Base-by-base conservation (phyloP, 192 early-diverging fungal species). In the Mortierella hygrophila region DNA sequence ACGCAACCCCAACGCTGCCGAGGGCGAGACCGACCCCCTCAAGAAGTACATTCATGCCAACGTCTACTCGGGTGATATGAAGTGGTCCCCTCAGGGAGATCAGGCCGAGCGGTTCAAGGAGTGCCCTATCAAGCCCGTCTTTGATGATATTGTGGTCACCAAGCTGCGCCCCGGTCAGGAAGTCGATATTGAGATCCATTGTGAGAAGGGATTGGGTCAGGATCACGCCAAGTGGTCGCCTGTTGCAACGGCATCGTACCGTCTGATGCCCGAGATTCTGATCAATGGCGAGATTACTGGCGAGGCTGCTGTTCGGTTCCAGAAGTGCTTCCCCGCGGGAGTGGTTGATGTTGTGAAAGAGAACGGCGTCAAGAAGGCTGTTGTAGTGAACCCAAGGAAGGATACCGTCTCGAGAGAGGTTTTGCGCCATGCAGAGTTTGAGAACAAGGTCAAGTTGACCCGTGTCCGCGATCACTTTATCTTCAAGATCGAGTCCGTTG, bases 181-280 rank as follows among this genome's bases (percentile, higher is more conserved):
- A 63, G 94, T 99, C 54, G 90, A 93, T 49, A 88, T 96, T 74
- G 96, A 97, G 82, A 78, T 97, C 72, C 98, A 99, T 85, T 96
- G 95, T 83, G 92, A 93, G 47, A 99, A 98, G 90, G 98, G 98
- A 20, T 91, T 97, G 68, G 98, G 98, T 44, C 94, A 96, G 87
- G 97, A 98, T 79, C 98, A 99, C 74, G 97, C 98, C 77, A 99
- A 99, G 79, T 99, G 95, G 92, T 98, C 97, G 6, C 98, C 98
- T 15, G 98, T 98, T 83, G 97, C 96, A 5, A 98, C 97, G 4
- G 98, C 98, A 6, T 96, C 97, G 37, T 99, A 99, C 87, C 93
- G 98, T 35, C 88, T 99, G 70, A 89, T 99, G 46, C 98, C 98
- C 6, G 95, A 97, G 49, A 99, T 99, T 73, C 90, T 93, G 74